These are phyloP conservation scores for Salix suchowensis DNA, from an alignment of 345 rosid genomes.

Conservation along the genomic window DNA sequence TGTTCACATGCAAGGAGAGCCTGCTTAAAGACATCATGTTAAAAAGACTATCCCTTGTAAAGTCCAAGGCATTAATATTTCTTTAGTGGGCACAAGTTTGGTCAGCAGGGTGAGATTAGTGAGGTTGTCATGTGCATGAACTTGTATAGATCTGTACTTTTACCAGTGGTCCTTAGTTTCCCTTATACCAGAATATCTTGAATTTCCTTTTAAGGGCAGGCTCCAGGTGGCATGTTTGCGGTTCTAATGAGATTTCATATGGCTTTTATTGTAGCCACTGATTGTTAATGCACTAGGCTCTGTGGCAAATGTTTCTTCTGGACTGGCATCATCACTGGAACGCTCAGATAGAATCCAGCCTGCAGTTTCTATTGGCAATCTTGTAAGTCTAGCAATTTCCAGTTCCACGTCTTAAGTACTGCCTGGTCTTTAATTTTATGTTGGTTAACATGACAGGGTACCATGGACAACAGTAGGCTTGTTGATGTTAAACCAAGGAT, in stretches of 20 bases:
- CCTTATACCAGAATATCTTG: no score
- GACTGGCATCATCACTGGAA: slow-evolving; percentile 34
- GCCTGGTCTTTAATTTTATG: slow-evolving; percentile 12
- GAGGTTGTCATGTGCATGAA: no score
- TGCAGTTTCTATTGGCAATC: slow-evolving; percentile 33
- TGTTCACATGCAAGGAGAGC: not conserved
- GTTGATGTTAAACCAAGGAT: slow-evolving; percentile 48
- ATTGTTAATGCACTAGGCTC: slow-evolving; percentile 42
- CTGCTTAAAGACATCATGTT: not conserved
- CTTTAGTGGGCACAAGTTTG: no score
- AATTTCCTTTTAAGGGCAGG: no score
- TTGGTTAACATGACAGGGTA: slow-evolving; percentile 27
- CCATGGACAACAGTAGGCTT: slow-evolving; percentile 39
- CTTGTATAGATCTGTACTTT: no score
- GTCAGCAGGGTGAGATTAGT: no score
- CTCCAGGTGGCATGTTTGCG: not conserved
- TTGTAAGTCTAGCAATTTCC: slow-evolving; percentile 26
- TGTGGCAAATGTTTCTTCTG: slow-evolving; percentile 30
- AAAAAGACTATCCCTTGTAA: not conserved
- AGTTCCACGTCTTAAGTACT: slow-evolving; percentile 2
- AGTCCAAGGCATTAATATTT: not conserved
- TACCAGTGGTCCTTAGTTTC: no score
- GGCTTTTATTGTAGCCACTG: slow-evolving; percentile 34
- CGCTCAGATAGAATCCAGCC: slow-evolving; percentile 39
- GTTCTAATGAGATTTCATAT: not conserved